Conservation (phyloP, 768 basidiomycete genomes). For the Coprinopsis strossmayeri region DNA sequence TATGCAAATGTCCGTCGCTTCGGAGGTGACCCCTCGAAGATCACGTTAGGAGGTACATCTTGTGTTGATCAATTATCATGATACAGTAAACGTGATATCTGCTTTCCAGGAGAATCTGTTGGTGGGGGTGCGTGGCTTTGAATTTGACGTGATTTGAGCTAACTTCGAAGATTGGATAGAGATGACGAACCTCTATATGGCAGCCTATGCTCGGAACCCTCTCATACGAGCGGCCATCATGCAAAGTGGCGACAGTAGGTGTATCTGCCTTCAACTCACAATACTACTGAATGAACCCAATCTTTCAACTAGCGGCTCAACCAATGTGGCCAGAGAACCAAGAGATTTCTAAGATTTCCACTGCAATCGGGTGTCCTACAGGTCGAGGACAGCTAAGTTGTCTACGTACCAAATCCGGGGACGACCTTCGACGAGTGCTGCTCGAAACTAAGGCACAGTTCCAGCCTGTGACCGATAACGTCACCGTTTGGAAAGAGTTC, state of each 20-base stretch:
- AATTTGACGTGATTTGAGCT: background rate
- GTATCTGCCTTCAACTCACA: background rate
- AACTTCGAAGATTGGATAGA: constrained; percentile 13
- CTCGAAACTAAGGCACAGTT: constrained; percentile 25
- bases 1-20: constrained; percentile 33
- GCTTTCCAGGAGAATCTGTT: constrained; percentile 23
- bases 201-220: constrained; percentile 21
- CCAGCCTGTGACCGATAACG: constrained; percentile 27
- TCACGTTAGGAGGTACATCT: constrained; percentile 33
- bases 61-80: no score
- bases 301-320: constrained; percentile 19
- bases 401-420: constrained; percentile 20
- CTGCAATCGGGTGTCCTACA: constrained; percentile 21
- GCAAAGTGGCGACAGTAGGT: constrained; percentile 27
- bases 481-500: constrained; percentile 28
- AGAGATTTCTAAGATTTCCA: constrained; percentile 22
- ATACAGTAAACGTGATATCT: background rate
- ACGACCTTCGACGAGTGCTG: constrained; percentile 18
- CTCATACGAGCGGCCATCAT: constrained; percentile 28
- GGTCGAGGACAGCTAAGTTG: constrained; percentile 22
- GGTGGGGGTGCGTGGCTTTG: constrained; percentile 22
- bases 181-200: constrained; percentile 28
- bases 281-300: background rate
- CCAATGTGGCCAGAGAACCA: constrained; percentile 27
- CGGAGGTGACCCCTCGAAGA: constrained; percentile 38